These are phyloP conservation scores for Lachnum nothofagi DNA, from an alignment of 2,329 filamentous ascomycete species.

Conservation along the genomic window DNA sequence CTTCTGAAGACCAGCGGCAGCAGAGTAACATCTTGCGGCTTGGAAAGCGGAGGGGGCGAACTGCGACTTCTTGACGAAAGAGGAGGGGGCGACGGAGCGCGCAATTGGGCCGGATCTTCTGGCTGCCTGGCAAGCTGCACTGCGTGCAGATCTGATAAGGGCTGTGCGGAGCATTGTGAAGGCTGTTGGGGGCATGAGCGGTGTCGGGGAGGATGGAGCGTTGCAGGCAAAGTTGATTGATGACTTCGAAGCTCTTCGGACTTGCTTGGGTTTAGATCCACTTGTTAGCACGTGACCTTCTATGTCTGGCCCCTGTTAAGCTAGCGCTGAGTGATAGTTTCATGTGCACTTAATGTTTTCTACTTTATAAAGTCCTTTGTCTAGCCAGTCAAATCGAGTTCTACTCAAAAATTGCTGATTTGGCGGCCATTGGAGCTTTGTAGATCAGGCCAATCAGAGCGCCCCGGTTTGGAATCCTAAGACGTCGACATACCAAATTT, in stretches of 20 bases:
- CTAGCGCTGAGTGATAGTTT: too few relatives aligned
- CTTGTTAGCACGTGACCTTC: constrained; percentile 18
- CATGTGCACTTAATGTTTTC: not conserved
- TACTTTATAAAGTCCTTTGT: not conserved
- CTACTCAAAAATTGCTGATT: not conserved
- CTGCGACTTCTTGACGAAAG: constrained; percentile 58
- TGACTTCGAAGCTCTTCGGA: constrained; percentile 12
- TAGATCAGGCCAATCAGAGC: constrained; percentile 22
- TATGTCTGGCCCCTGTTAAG: not conserved
- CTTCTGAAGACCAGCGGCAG: constrained; percentile 70
- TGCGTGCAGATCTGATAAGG: constrained; percentile 69
- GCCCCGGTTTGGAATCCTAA: constrained; percentile 13
- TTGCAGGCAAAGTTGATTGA: constrained; percentile 17
- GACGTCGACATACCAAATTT: constrained; percentile 12
- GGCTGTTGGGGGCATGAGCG: constrained; percentile 17
- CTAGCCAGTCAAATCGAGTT: not conserved
- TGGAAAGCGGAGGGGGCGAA: constrained; percentile 61
- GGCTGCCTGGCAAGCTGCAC: constrained; percentile 44
- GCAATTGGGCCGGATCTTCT: constrained; percentile 50
- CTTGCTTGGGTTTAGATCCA: constrained; percentile 3
- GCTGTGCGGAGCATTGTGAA: constrained; percentile 83
- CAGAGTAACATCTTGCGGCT: constrained; percentile 79
- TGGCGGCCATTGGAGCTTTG: constrained; percentile 20
- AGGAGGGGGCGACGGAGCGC: constrained; percentile 53
- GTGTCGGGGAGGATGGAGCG: constrained; percentile 5